Percentiles rank a stretch among this genome's conserved stretches.
Conservation (phyloP, 148 eudicot species). For the Silene conica region DNA sequence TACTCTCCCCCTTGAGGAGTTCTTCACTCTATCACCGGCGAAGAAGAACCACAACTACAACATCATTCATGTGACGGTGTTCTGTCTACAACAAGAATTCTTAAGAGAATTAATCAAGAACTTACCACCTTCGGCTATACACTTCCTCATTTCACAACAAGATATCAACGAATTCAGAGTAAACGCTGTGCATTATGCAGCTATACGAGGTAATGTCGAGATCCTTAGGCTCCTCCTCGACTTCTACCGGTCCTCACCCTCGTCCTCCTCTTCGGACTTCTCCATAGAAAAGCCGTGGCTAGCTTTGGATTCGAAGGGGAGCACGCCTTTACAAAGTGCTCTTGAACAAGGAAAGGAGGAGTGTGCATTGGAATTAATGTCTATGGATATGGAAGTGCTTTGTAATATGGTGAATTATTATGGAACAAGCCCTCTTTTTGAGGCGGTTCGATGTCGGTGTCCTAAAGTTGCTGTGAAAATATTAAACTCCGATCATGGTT, state of each 20-base stretch:
- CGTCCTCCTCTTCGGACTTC: too few relatives aligned
- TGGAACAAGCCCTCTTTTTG: not conserved
- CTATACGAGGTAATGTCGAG: not conserved
- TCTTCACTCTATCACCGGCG: not conserved
- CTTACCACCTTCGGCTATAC: not conserved
- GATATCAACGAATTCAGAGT: not conserved
- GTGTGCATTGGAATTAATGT: conserved; percentile 5
- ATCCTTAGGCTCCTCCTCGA: conserved; percentile 8
- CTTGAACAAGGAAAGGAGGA: not conserved
- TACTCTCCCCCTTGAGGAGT: not conserved
- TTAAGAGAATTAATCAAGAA: not conserved
- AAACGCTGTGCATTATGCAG: not conserved
- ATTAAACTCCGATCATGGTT: not conserved
- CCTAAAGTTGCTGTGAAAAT: conserved; percentile 2
- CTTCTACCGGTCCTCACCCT: not conserved
- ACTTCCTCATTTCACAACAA: not conserved
- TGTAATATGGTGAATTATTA: conserved; percentile 7
- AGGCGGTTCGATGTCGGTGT: not conserved
- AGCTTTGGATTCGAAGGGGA: not conserved
- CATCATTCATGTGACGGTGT: not conserved
- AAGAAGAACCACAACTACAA: not conserved
- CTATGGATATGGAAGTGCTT: not conserved
- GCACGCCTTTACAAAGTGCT: conserved; percentile 7
- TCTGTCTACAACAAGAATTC: conserved; percentile 1
- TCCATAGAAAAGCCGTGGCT: not conserved